These are phyloP conservation scores for Pigoraptor vietnamica DNA, from an alignment of 78 protist genomes.

Conservation along the genomic window DNA sequence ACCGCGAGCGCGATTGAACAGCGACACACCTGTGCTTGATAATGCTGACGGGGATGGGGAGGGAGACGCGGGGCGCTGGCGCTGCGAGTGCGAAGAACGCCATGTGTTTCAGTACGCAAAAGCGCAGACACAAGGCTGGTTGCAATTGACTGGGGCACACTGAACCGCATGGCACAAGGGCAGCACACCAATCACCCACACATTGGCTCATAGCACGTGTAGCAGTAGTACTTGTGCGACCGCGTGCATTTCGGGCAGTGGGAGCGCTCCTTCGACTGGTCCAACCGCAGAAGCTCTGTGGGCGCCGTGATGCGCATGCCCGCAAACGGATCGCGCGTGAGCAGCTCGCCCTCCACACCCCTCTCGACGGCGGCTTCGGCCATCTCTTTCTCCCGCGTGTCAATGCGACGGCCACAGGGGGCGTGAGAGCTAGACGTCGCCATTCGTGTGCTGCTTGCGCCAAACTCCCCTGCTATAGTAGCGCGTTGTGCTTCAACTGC, in stretches of 20 bases:
- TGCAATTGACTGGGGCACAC: too few species aligned
- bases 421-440: too few species aligned
- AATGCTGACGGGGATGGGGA: not conserved
- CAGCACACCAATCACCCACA: not conserved
- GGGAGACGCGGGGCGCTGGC: constrained; percentile 28
- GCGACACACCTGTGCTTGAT: not conserved
- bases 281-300: not conserved
- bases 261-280: not conserved
- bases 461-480: too few species aligned
- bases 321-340: not conserved
- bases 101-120: not conserved
- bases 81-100: not conserved
- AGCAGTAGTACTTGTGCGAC: not conserved
- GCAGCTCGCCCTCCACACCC: too few species aligned
- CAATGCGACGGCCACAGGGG: too few species aligned
- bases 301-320: not conserved
- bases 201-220: not conserved
- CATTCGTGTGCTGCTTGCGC: too few species aligned
- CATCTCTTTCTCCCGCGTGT: too few species aligned
- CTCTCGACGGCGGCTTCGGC: too few species aligned
- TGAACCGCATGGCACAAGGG: too few species aligned
- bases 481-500: too few species aligned
- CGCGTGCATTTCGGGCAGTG: not conserved
- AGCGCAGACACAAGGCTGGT: not conserved
- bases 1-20: not conserved